Percentiles rank a stretch among this genome's conserved stretches.
Evolutionary conservation across 2,329 filamentous ascomycete genomes (phyloP).

Genomic region (Penicillium sp.): DNA sequence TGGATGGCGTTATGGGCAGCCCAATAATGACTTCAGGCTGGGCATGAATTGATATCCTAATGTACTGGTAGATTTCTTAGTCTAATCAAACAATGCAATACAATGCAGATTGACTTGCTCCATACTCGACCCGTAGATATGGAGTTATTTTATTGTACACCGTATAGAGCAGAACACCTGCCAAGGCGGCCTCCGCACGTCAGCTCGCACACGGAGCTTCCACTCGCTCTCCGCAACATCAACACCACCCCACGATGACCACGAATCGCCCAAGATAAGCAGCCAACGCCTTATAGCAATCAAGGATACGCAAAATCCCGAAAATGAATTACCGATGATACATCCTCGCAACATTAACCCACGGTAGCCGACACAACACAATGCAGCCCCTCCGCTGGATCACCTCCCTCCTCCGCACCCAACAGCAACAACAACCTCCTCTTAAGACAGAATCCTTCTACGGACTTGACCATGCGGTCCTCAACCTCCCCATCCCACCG

Average conservation of each 20-base stretch:
- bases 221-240: background rate
- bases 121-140: background rate
- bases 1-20: background rate
- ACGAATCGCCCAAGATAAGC: background rate
- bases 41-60: conserved; percentile 1
- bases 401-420: conserved; percentile 14
- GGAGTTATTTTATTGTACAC: background rate
- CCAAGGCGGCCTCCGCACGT: background rate
- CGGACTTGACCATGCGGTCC: conserved; percentile 60
- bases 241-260: background rate
- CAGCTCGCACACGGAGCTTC: background rate
- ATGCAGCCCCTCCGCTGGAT: background rate
- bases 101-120: background rate
- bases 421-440: background rate
- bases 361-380: background rate
- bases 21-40: background rate
- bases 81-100: background rate
- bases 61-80: background rate
- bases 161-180: background rate
- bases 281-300: background rate
- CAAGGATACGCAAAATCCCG: background rate
- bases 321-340: background rate
- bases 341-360: background rate
- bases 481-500: conserved; percentile 56
- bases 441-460: conserved; percentile 39